Evolutionary conservation across 2,329 filamentous ascomycete species (phyloP).

Genomic region (Westerdykella sp.): DNA sequence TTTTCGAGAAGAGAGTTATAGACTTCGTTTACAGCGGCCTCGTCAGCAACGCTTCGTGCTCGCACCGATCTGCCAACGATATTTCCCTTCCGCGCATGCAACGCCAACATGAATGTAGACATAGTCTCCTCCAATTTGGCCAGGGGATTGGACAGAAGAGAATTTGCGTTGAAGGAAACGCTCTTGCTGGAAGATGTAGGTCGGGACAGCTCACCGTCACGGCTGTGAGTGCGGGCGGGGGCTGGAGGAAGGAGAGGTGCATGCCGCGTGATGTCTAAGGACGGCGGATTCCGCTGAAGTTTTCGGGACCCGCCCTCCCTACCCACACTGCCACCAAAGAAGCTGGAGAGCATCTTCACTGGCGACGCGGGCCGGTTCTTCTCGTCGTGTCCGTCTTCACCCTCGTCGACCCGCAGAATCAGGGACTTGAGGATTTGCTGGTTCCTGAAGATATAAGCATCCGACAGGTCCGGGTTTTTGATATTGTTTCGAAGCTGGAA

Average conservation of each 20-base stretch:
- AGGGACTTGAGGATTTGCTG: conserved; percentile 69
- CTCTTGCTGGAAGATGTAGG: conserved; percentile 32
- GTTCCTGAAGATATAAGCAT: conserved; percentile 69
- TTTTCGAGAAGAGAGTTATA: conserved; percentile 85
- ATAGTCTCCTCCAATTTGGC: conserved; percentile 78
- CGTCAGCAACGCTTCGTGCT: conserved; percentile 63
- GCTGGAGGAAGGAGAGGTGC: conserved; percentile 30
- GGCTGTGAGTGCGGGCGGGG: conserved; percentile 33
- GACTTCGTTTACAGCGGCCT: conserved; percentile 76
- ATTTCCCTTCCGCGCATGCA: conserved; percentile 80
- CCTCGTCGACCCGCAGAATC: conserved; percentile 55
- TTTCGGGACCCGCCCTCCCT: conserved; percentile 35
- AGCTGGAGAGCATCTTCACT: conserved; percentile 80
- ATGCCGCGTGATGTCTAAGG: conserved; percentile 33
- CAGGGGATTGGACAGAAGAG: conserved; percentile 38
- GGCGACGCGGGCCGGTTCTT: conserved; percentile 76
- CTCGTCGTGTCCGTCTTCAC: conserved; percentile 44
- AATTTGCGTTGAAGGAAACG: conserved; percentile 20
- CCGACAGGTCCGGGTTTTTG: conserved; percentile 57
- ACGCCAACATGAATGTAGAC: conserved; percentile 70
- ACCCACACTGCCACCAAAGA: conserved; percentile 59
- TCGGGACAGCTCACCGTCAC: conserved; percentile 29
- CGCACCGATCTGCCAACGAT: conserved; percentile 73
- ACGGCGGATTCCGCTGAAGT: conserved; percentile 29
- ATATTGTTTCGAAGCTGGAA: conserved; percentile 65